Base-by-base conservation (phyloP, 768 basidiomycete genomes). In the Hydnomerulius pinastri region DNA sequence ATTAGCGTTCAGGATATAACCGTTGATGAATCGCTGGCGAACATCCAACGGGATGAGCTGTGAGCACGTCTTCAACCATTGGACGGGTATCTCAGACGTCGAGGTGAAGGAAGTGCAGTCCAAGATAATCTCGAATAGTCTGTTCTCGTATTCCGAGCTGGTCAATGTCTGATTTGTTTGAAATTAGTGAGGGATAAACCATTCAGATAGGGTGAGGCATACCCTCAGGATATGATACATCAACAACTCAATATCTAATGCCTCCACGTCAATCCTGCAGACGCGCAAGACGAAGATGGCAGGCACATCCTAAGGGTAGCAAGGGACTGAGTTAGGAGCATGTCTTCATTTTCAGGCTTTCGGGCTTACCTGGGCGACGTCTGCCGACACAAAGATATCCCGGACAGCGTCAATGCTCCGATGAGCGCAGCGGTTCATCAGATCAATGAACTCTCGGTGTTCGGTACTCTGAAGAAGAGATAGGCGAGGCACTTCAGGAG, bases 101-200 rank as follows among this genome's bases (percentile, higher is more conserved):
- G 85, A 75, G 3, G 82, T 77, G 64, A 93, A 92, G 8, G 78
- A 79, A 29, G 91, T 92, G 68, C 86, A 92, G 58, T 95, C 92
- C 27, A 93, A 62, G 54, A 95, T 79, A 41, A 95, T 71, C 40
- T 92, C 87, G 61, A 86, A 90, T 4, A 63, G 51, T 24, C 77
- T 77, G 38, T 76, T 68, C 35, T 67, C 70, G 63, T 84, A 78
- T 13, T 62, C 66, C 6, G 78, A 67, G 7, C 75, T 71, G 12
- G 73, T 76, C 46, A 90, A 59, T 15, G 75, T 81, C 86, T 87
- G 57, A 2, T 36, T 7, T n/a, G 30, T 13, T 17, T 11, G 36
- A 41, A 28, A 27, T 59, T 32, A 27, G 44, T 25, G 43, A 11
- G 17, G 10, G 43, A 38, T 6, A 23, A 24, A 1, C 41, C 28